Conservation (phyloP, 805 yeast species). For the Lipomyces japonicus region DNA sequence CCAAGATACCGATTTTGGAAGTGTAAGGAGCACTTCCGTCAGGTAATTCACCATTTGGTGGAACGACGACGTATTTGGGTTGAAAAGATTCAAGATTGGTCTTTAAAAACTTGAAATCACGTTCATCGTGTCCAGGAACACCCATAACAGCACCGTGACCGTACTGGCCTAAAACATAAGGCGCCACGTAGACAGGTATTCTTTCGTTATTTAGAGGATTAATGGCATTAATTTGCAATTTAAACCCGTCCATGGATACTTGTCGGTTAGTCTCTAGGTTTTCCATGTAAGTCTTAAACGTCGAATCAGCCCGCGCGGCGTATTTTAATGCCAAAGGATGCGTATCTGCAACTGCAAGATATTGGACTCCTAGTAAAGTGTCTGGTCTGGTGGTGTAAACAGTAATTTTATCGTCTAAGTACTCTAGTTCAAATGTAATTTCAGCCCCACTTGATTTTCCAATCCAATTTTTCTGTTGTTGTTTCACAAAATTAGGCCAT, state of each 20-base stretch:
- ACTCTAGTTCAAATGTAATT: conserved; percentile 44
- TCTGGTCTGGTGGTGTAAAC: conserved; percentile 90
- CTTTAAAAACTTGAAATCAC: conserved; percentile 81
- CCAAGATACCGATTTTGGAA: conserved; percentile 47
- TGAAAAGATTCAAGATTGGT: conserved; percentile 50
- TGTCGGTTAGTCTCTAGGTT: conserved; percentile 36
- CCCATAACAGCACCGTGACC: conserved; percentile 98
- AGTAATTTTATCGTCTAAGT: conserved; percentile 37
- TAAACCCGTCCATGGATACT: conserved; percentile 59
- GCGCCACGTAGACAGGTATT: conserved; percentile 82
- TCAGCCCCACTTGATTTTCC: conserved; percentile 83
- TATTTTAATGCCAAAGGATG: conserved; percentile 55
- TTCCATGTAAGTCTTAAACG: conserved; percentile 48
- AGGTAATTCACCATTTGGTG: conserved; percentile 31
- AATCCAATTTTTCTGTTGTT: conserved; percentile 93
- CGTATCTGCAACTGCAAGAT: conserved; percentile 67
- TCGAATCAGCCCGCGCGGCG: conserved; percentile 40
- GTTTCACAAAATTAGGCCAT: conserved; percentile 88
- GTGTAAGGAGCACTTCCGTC: conserved; percentile 37
- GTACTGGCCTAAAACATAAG: conserved; percentile 78
- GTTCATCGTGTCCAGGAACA: conserved; percentile 86
- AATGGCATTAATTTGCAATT: conserved; percentile 43
- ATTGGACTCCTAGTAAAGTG: conserved; percentile 79
- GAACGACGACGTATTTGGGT: conserved; percentile 47
- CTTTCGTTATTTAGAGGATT: conserved; percentile 54